Base-by-base conservation (phyloP, 2,329 filamentous ascomycete genomes). In the Phoma herbarum region DNA sequence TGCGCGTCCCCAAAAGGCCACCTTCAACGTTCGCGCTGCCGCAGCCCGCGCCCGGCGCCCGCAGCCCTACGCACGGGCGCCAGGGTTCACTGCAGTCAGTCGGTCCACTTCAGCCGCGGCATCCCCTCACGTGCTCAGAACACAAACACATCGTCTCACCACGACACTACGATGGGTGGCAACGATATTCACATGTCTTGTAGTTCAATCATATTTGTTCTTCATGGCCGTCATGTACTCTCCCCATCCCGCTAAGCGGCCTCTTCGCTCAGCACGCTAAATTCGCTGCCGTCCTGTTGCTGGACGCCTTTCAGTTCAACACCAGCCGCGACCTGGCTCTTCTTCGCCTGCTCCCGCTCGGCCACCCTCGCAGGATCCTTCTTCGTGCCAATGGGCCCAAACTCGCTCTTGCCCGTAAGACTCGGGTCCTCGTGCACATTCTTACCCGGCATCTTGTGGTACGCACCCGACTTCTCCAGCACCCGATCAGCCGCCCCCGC, bases 301-400 rank as follows among this genome's bases (percentile, higher is more conserved):
- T 50, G 50, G 26, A 50, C 41, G 49, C 62, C 74, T 65, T 35
- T 44, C 14, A 39, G 47, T 31, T 67, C 70, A 49, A 73, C 75
- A n/a, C 63, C 69, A 6, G 70, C 71, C 43, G 61, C 62, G 53
- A 75, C 63, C 35, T 74, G 75, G 61, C 74, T 73, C 47, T 51
- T 63, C 66, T 69, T 71, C 66, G 73, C 65, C 39, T 79, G 69
- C 48, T 76, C 69, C 18, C 66, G 52, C 71, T 83, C 71, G 7
- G 84, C 85, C 18, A 75, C 66, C 28, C 85, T 76, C 2, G 81
- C 82, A 3, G 86, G 85, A 65, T 88, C 86, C 39, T 85, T 79
- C 61, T 82, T 73, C 2, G 78, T 78, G 2, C 86, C 86, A 59
- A 88, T 83, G 23, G 85, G 81, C 1, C 60, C 66, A 61, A 69